Evolutionary conservation across 2,329 filamentous ascomycete genomes (phyloP).

Genomic region (Colletotrichum tabaci): DNA sequence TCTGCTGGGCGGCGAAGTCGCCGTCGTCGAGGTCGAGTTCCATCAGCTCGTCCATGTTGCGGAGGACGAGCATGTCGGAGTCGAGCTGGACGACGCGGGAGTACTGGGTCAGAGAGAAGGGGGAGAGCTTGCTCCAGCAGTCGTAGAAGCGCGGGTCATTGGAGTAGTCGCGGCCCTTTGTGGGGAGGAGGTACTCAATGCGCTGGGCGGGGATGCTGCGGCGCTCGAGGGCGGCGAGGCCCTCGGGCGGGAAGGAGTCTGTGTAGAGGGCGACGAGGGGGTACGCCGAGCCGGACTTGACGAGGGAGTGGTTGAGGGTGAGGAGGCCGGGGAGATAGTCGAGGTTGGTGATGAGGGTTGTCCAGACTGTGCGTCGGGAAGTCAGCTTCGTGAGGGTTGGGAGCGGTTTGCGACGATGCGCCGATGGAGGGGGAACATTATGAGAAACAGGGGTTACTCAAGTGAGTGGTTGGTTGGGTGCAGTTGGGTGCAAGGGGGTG

Average conservation of each 20-base stretch:
- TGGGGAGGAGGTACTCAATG: constrained; percentile 81
- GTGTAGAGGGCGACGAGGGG: constrained; percentile 89
- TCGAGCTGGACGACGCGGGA: constrained; percentile 87
- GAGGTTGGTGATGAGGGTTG: constrained; percentile 87
- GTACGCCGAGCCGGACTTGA: constrained; percentile 75
- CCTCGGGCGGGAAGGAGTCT: constrained; percentile 78
- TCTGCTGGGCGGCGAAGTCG: constrained; percentile 38
- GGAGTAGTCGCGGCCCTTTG: constrained; percentile 75
- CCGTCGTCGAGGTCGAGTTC: constrained; percentile 77
- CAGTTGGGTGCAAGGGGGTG: too few species aligned
- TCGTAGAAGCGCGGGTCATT: constrained; percentile 90
- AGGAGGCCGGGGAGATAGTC: constrained; percentile 86
- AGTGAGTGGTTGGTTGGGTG: neutral
- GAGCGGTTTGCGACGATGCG: constrained; percentile 12
- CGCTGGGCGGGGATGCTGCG: constrained; percentile 79
- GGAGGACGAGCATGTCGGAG: constrained; percentile 86
- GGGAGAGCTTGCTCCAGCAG: constrained; percentile 89
- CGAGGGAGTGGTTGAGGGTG: constrained; percentile 84
- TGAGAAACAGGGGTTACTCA: neutral
- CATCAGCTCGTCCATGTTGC: constrained; percentile 96
- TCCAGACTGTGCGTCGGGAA: constrained; percentile 76
- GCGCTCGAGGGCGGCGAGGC: constrained; percentile 77
- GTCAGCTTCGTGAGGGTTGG: constrained; percentile 19
- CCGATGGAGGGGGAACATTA: neutral
- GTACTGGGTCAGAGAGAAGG: constrained; percentile 84